A percentile compares a stretch with the other conserved stretches of the same genome.
These are phyloP conservation scores for Penicillium decumbens DNA, from an alignment of 2,329 filamentous ascomycete genomes.

Conservation along the genomic window DNA sequence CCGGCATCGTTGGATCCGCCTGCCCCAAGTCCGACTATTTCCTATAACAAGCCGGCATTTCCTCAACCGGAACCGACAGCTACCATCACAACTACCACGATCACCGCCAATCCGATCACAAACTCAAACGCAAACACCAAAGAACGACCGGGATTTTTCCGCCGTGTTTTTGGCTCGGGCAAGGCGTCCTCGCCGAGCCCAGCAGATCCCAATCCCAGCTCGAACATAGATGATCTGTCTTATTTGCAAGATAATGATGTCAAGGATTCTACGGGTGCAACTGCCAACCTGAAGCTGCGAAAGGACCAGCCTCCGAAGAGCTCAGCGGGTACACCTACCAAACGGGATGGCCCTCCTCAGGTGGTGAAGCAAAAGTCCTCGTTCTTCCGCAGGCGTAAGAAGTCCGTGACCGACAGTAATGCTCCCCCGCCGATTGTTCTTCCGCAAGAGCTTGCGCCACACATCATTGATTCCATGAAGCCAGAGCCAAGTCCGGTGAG, in stretches of 20 bases:
- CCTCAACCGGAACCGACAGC: constrained; percentile 41
- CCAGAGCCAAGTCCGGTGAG: constrained; percentile 61
- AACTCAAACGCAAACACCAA: constrained; percentile 43
- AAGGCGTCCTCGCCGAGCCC: constrained; percentile 46
- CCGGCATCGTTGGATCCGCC: constrained; percentile 47
- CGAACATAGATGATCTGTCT: constrained; percentile 19
- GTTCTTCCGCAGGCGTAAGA: constrained; percentile 91
- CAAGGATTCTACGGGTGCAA: constrained; percentile 20
- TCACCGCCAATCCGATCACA: constrained; percentile 5
- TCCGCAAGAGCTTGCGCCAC: constrained; percentile 43
- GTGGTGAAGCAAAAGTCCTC: constrained; percentile 89
- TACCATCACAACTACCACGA: constrained; percentile 14
- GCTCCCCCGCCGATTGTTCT: constrained; percentile 56
- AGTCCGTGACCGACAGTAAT: constrained; percentile 66
- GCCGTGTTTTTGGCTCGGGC: constrained; percentile 79
- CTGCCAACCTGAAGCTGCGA: constrained; percentile 23
- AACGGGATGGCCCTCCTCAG: constrained; percentile 36
- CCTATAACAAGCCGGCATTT: constrained; percentile 46
- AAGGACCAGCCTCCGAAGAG: constrained; percentile 27
- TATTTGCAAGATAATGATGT: constrained; percentile 24
- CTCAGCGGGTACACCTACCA: constrained; percentile 17
- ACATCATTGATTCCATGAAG: constrained; percentile 27
- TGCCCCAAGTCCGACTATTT: constrained; percentile 52
- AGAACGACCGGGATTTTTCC: constrained; percentile 82
- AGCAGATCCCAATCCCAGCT: constrained; percentile 18